Conservation (phyloP, 1,284 basidiomycete species). For the Megacollybia platyphylla region DNA sequence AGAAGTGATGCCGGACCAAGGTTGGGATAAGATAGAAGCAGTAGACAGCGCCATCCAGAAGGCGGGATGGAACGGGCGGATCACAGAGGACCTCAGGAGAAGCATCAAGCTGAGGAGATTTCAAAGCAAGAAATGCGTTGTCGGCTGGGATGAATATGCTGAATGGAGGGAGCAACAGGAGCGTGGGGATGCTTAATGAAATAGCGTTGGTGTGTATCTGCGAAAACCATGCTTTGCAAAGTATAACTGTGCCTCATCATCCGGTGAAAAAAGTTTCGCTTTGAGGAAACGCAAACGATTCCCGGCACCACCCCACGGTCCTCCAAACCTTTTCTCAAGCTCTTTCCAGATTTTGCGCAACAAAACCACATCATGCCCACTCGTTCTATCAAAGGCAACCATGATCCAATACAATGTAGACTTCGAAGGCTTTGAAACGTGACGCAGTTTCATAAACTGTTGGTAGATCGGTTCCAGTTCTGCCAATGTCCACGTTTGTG, state of each 20-base stretch:
- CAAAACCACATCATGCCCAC: constrained; percentile 28
- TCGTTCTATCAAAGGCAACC: constrained; percentile 45
- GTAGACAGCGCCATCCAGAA: constrained; percentile 88
- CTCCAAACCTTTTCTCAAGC: constrained; percentile 39
- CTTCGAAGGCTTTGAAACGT: constrained; percentile 24
- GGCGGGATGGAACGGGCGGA: constrained; percentile 76
- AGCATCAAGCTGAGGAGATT: constrained; percentile 76
- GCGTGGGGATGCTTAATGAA: neutral
- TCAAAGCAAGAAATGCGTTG: constrained; percentile 66
- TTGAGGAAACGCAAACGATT: constrained; percentile 32
- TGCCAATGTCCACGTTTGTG: constrained; percentile 35
- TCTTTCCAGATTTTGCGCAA: constrained; percentile 41
- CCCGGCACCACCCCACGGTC: constrained; percentile 24
- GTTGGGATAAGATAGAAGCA: constrained; percentile 85
- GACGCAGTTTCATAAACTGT: constrained; percentile 41
- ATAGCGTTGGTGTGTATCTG: neutral
- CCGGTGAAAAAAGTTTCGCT: constrained; percentile 22
- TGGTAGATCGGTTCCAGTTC: constrained; percentile 44
- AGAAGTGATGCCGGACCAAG: constrained; percentile 85
- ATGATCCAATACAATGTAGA: constrained; percentile 53
- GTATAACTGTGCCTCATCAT: constrained; percentile 1
- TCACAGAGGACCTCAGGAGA: constrained; percentile 74
- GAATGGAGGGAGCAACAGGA: constrained; percentile 52
- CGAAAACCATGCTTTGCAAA: neutral
- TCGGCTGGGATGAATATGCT: constrained; percentile 69